Evolutionary conservation across 2,329 filamentous ascomycete genomes (phyloP).

Genomic region (Thelonectria discophora): DNA sequence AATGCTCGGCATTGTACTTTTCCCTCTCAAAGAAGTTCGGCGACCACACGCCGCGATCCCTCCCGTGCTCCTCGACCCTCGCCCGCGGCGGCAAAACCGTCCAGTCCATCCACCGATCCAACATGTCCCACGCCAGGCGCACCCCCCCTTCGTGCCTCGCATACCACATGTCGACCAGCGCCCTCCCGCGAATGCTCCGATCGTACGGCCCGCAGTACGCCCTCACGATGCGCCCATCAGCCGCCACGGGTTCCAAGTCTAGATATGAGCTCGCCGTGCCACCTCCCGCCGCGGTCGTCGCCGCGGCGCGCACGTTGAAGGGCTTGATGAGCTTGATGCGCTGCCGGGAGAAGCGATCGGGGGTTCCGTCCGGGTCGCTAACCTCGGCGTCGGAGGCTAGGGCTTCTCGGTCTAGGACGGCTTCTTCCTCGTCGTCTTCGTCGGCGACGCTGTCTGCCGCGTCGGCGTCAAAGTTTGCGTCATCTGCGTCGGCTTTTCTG

Average conservation of each 20-base stretch:
- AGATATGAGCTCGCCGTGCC: constrained; percentile 37
- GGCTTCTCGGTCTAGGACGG: constrained; percentile 44
- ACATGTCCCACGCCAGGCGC: constrained; percentile 48
- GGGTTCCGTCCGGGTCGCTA: constrained; percentile 41
- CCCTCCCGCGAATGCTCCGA: constrained; percentile 44
- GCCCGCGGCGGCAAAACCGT: constrained; percentile 52
- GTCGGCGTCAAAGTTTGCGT: constrained; percentile 45
- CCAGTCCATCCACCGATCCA: constrained; percentile 53
- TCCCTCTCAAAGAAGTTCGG: constrained; percentile 48
- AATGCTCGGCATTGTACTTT: constrained; percentile 44
- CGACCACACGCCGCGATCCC: constrained; percentile 52
- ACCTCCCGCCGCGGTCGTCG: no score
- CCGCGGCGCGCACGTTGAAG: constrained; percentile 37
- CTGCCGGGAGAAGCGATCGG: constrained; percentile 42
- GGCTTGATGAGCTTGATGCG: constrained; percentile 37
- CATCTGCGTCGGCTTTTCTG: constrained; percentile 37
- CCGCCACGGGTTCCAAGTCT: constrained; percentile 47
- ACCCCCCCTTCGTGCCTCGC: constrained; percentile 50
- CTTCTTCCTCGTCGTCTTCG: constrained; percentile 47
- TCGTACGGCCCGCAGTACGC: constrained; percentile 50
- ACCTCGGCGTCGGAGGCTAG: constrained; percentile 39
- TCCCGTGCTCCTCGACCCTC: constrained; percentile 39
- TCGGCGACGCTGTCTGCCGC: constrained; percentile 28
- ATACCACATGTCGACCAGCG: constrained; percentile 53
- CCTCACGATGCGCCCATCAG: constrained; percentile 45